These are phyloP conservation scores for Lyophyllum shimeji DNA, from an alignment of 768 basidiomycete genomes.

Conservation along the genomic window DNA sequence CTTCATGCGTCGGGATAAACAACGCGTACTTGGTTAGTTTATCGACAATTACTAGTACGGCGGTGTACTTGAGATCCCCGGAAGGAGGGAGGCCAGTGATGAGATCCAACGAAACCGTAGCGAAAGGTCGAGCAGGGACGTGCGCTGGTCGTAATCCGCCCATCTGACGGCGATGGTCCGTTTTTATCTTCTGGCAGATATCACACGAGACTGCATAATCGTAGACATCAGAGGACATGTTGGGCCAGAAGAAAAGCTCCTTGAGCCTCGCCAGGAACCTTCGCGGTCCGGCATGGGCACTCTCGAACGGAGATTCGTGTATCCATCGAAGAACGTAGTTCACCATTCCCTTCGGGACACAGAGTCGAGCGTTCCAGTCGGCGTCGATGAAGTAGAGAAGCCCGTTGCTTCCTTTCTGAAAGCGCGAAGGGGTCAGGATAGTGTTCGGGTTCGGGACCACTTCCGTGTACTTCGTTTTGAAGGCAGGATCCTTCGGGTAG, in stretches of 20 bases:
- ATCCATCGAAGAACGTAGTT: conserved; percentile 5
- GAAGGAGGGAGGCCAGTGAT: neutral
- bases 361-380: conserved; percentile 17
- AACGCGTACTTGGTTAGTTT: neutral
- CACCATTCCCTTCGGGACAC: conserved; percentile 12
- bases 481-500: neutral
- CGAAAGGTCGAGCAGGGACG: neutral
- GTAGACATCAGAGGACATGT: neutral
- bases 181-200: neutral
- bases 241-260: neutral
- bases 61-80: neutral
- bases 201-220: neutral
- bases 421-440: neutral
- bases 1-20: neutral
- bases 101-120: neutral
- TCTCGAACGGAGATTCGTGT: conserved; percentile 18
- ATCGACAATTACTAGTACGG: neutral
- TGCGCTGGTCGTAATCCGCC: neutral
- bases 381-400: conserved; percentile 19
- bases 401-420: neutral
- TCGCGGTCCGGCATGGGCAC: conserved; percentile 6
- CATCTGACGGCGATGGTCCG: neutral
- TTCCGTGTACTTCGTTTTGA: neutral
- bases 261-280: conserved; percentile 11
- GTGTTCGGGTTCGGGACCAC: neutral